Evolutionary conservation across 1,284 basidiomycete genomes (phyloP), one percentile per base, ranked within the genome.

Genomic region (Phlebopus sp.): DNA sequence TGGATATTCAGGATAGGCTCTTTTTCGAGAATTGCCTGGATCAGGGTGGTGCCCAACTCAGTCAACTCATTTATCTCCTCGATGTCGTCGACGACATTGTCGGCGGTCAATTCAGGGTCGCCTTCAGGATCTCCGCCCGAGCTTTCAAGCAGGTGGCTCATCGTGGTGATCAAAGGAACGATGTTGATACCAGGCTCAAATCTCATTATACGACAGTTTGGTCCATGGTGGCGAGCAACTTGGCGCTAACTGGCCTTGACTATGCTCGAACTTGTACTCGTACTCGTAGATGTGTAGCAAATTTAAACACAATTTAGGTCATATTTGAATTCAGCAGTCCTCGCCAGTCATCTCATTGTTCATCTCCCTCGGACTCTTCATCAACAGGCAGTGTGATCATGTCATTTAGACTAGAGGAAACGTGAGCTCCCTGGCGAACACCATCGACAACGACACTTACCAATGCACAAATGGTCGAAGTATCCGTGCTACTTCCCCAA

Each of bases 401-500:
- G 50, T 86, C 84, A 57, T 90, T 89, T 52, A 90, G 63, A 59
- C 87, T 90, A 42, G 18, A 34, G 42, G 18, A 3, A 18, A 5
- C 30, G 27, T 43, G 18, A 52, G 47, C 36, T 14, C 29, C 44
- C 36, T 9, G 41, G 32, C 13, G 11, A 37, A 19, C 21, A 29
- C 32, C 11, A 27, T 29, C 29, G 29, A 51, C 37, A 49, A 35
- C 6, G 21, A 34, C 3, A 69, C 85, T 59, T 54, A 93, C 91
- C 86, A 84, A 60, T 90, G 87, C 9, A 95, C 87, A 50, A 96
- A 83, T 0, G 92, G 92, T 49, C 74, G 71, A 64, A 86, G 72
- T 1, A 88, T 72, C 23, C 59, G 67, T 1, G 76, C 78, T 11
- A 87, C 73, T 11, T 75, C 64, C 38, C 75, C 72, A 8, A 94